These are phyloP conservation scores for Hyphopichia fennica DNA, from an alignment of 1,139 yeast species.

Conservation along the genomic window DNA sequence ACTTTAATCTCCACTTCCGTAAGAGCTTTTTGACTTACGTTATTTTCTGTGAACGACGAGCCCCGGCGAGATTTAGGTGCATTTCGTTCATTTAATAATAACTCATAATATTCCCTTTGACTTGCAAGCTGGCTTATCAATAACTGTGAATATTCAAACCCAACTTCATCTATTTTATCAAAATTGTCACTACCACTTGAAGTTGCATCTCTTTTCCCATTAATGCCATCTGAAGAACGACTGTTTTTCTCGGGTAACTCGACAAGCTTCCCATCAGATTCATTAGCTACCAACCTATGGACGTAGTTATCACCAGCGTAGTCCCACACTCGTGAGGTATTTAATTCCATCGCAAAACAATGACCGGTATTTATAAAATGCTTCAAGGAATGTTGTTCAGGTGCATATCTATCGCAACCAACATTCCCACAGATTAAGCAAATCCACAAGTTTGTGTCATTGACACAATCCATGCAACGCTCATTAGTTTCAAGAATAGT, in stretches of 20 bases:
- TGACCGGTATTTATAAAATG: conserved; percentile 81
- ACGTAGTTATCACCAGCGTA: conserved; percentile 92
- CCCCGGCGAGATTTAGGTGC: conserved; percentile 16
- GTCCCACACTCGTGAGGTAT: conserved; percentile 91
- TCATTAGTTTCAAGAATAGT: conserved; percentile 16
- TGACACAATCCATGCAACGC: conserved; percentile 36
- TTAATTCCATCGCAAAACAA: conserved; percentile 88
- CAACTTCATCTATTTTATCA: conserved; percentile 53
- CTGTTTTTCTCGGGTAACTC: conserved; percentile 53
- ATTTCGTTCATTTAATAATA: conserved; percentile 47
- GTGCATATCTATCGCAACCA: conserved; percentile 66
- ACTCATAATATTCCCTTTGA: conserved; percentile 85
- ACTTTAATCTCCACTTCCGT: conserved; percentile 36
- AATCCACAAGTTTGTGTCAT: conserved; percentile 38
- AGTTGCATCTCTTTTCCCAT: not conserved
- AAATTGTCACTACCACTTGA: conserved; percentile 8
- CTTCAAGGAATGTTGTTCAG: conserved; percentile 76
- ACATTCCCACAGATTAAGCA: conserved; percentile 49
- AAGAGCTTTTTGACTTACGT: conserved; percentile 16
- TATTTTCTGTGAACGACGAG: conserved; percentile 11
- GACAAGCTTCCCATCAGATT: conserved; percentile 80
- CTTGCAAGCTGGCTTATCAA: conserved; percentile 80
- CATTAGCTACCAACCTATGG: conserved; percentile 81
- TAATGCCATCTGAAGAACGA: conserved; percentile 24
- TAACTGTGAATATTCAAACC: conserved; percentile 77